These are phyloP conservation scores for Termitomyces sp. DNA, from an alignment of 768 basidiomycete genomes.

Conservation along the genomic window DNA sequence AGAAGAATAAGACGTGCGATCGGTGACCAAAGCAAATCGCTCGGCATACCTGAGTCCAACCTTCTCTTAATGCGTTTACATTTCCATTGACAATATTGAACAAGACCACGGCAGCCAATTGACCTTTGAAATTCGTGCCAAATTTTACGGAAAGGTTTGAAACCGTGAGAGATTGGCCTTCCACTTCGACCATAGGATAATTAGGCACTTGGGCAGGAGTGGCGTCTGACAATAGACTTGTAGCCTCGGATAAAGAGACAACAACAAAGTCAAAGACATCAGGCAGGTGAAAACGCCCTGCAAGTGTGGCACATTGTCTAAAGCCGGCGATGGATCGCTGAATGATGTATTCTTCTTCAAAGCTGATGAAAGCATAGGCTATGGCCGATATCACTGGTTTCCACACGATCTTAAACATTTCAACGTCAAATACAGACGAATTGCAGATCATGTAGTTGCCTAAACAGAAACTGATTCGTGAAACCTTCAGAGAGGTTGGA, in stretches of 20 bases:
- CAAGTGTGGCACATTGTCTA: conserved; percentile 91
- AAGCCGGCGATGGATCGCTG: conserved; percentile 96
- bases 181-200: conserved; percentile 86
- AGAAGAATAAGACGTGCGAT: conserved; percentile 3
- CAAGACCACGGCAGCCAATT: conserved; percentile 92
- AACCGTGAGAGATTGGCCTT: conserved; percentile 84
- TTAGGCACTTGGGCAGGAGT: conserved; percentile 69
- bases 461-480: conserved; percentile 19
- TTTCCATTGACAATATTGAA: conserved; percentile 98
- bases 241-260: conserved; percentile 86
- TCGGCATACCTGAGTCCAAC: conserved; percentile 80
- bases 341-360: conserved; percentile 95
- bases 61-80: conserved; percentile 87
- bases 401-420: conserved; percentile 96
- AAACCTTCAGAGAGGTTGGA: not conserved
- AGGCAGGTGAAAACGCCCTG: conserved; percentile 80
- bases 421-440: conserved; percentile 73
- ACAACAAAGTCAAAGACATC: conserved; percentile 98
- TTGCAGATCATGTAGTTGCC: conserved; percentile 74
- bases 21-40: not conserved
- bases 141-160: conserved; percentile 91
- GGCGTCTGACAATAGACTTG: conserved; percentile 74
- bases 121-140: conserved; percentile 92
- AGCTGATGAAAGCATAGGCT: conserved; percentile 91
- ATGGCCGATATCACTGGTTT: conserved; percentile 90